Base-by-base conservation (phyloP, 371 early-diverging fungal species). In the Circinella minor region DNA sequence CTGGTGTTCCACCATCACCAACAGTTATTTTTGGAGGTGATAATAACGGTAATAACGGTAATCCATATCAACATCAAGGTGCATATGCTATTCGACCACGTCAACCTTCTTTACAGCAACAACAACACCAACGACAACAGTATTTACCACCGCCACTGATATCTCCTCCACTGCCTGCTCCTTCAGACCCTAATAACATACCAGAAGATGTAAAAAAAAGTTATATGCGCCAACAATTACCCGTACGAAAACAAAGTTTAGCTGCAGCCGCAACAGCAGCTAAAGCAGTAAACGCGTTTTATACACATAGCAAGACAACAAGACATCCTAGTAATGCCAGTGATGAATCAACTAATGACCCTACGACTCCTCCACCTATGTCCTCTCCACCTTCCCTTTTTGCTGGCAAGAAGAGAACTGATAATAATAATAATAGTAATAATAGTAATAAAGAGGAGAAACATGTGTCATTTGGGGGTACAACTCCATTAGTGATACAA, bases 171-270 rank as follows among this genome's bases (percentile, higher is more conserved):
- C 17, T 43, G 4, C 59, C 70, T 37, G 55, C 43, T 55, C 39
- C 64, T 36, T 15, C 61, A 43, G 43, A 34, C 10, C 11, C 51
- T 39, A 57, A 18, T 14, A 48, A n/a, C 0, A 81, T 81, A 61
- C 72, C 81, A 37, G 81, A 80, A 17, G 63, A 67, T 36, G 68
- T 80, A 17, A 73, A 72, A 38, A 76, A 80, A 20, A 80, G 70
- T 20, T 82, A 82, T 63, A 74, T 70, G 14, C 74, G 74, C 17
- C 82, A 82, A 59, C 80, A 78, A 46, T 67, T 82, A 5, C 82
- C 82, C 15, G 75, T 82, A 27, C 68, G 82, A 55, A 78, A 78
- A 34, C 82, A 82, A 54, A 82, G 82, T 49, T 60, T 82, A 14
- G 78, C 78, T 54, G 78, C 82, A 15, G 69, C 69, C n/a, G 63